phyloP scores from a whole-genome alignment of 495 filamentous ascomycete genomes.

The Penicillium samsonianum region DNA sequence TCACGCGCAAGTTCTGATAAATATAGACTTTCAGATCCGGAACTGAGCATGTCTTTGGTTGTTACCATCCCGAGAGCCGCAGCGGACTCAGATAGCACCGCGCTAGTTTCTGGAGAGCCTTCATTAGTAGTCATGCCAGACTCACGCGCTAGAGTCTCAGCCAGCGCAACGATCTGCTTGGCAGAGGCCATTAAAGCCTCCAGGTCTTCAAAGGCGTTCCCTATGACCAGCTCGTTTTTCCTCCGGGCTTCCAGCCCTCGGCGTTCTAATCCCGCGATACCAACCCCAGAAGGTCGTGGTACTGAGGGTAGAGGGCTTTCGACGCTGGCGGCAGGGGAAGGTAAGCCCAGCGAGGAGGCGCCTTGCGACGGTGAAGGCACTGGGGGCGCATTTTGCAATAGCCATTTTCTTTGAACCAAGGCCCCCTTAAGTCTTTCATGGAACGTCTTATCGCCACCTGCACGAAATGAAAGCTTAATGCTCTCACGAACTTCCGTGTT shows the following conservation, averaged over 20 bases:
- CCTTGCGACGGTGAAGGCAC: conserved; percentile 64
- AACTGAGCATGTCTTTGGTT: conserved; percentile 84
- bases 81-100: conserved; percentile 78
- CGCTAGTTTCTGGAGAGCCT: conserved; percentile 63
- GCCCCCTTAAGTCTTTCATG: conserved; percentile 83
- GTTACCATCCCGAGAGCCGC: conserved; percentile 85
- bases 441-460: conserved; percentile 86
- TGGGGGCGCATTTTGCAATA: conserved; percentile 89
- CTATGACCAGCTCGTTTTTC: conserved; percentile 91
- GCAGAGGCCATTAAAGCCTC: conserved; percentile 96
- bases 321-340: conserved; percentile 17
- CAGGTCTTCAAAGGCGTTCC: conserved; percentile 92
- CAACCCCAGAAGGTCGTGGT: conserved; percentile 64
- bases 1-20: conserved; percentile 82
- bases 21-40: conserved; percentile 61
- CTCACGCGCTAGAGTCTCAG: conserved; percentile 80
- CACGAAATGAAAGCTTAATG: conserved; percentile 89
- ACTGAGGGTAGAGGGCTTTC: conserved; percentile 28
- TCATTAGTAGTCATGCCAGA: conserved; percentile 57
- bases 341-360: conserved; percentile 24
- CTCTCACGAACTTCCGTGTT: conserved; percentile 65
- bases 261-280: conserved; percentile 89
- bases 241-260: conserved; percentile 77
- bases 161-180: conserved; percentile 91
- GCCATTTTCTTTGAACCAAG: conserved; percentile 93